Evolutionary conservation across 441 rosid species (phyloP), one percentile per base, ranked within the genome.

Genomic region (Populus trichocarpa): DNA sequence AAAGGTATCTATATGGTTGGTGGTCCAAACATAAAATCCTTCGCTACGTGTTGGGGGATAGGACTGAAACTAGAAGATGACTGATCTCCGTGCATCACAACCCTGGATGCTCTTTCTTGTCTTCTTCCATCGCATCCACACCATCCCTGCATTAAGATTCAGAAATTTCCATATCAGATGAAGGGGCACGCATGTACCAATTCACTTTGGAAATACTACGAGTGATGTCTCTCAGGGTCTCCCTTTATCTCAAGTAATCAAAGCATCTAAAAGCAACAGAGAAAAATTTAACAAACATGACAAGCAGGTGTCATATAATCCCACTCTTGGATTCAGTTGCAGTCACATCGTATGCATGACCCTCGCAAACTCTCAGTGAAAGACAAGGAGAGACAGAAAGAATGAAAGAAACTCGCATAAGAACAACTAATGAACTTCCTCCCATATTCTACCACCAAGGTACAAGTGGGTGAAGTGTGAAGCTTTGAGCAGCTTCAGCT

Each of bases 91-190:
- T 38, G 50, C 20, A 26, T 79, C 78, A 83, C 53, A 28, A 67
- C 63, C 74, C 14, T 53, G 59, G 70, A 69, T 77, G 57, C 12
- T 22, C 75, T 61, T 78, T n/a, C 69, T 78, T 81, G 75, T 76
- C 81, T 65, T 79, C 84, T 33, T 81, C 79, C 83, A 78, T 72
- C 22, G 77, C 85, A 79, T 85, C 84, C 6, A 57, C 33, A 26
- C 14, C 71, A 59, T 81, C 82, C 72, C 90, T 87, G 74, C 14
- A 75, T 38, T 40, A 33, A 72, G 50, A 70, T 72, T 7, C 20
- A 73, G 71, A 65, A 59, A 35, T 5, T 22, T 33, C 38, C 11
- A 36, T 14, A 16, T 84, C 61, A 74, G 63, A 69, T 66, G 20
- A 18, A 25, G 35, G 35, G 4, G 25, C 25, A 18, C 16, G 2